Conservation (phyloP, 176 grass and related monocot species). For the Zoysia pacifica region DNA sequence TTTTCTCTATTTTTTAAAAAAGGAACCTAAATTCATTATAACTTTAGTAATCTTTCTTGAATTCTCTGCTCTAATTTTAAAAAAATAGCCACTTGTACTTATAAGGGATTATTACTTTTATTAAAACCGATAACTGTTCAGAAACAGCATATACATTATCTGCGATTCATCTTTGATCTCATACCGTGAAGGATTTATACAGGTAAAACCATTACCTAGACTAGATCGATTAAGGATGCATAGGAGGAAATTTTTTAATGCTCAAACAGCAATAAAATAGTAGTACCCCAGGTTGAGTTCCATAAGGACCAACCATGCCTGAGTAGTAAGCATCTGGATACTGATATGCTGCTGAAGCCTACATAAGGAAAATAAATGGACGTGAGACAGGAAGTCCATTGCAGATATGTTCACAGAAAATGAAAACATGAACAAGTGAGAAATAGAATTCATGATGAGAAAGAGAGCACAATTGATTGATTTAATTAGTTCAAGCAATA, state of each 20-base stretch:
- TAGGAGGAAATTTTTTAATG: background rate
- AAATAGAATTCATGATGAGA: conserved; percentile 9
- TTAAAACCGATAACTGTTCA: background rate
- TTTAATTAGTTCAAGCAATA: background rate
- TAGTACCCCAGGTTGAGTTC: conserved; percentile 86
- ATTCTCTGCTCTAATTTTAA: background rate
- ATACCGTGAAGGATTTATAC: conserved; percentile 1
- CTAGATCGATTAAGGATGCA: background rate
- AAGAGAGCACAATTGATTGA: conserved; percentile 34
- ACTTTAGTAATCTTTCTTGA: background rate
- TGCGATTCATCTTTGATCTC: background rate
- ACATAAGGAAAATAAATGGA: conserved; percentile 43
- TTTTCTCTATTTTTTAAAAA: background rate
- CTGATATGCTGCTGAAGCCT: conserved; percentile 82
- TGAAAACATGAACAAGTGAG: conserved; percentile 4
- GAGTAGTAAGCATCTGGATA: conserved; percentile 83
- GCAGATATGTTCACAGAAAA: background rate
- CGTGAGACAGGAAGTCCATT: conserved; percentile 9
- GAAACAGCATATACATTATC: background rate
- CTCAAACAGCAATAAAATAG: conserved; percentile 28
- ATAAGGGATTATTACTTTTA: background rate
- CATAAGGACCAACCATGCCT: conserved; percentile 69
- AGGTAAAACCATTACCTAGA: background rate
- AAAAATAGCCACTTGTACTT: background rate
- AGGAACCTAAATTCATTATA: background rate